These are phyloP conservation scores for Herpetomonas samuelpessoai DNA, from an alignment of 208 protist genomes.

Conservation along the genomic window DNA sequence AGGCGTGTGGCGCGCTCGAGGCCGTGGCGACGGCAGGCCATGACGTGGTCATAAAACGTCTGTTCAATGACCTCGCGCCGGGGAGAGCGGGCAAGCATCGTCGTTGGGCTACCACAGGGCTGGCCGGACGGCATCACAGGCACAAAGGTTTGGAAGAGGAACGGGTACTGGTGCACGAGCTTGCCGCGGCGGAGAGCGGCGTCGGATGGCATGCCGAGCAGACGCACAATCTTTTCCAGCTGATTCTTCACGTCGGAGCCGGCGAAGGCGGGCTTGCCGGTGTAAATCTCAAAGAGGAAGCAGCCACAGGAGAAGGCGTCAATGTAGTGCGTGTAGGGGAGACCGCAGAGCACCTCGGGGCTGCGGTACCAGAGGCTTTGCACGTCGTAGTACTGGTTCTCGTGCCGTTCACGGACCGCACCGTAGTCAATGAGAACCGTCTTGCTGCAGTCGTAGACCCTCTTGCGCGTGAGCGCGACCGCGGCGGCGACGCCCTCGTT, in stretches of 20 bases:
- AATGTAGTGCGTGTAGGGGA: conserved; percentile 90
- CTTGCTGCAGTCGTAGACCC: conserved; percentile 13
- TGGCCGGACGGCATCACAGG: conserved; percentile 8
- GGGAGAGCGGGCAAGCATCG: neutral
- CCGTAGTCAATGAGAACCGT: conserved; percentile 97
- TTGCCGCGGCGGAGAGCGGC: conserved; percentile 53
- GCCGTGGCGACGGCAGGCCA: neutral
- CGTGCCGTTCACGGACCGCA: conserved; percentile 93
- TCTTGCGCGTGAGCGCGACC: neutral
- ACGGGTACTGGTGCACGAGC: conserved; percentile 29
- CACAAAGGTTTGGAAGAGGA: conserved; percentile 21
- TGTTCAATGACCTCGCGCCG: neutral
- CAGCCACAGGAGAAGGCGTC: conserved; percentile 94
- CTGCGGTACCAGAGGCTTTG: conserved; percentile 93
- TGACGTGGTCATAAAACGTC: neutral
- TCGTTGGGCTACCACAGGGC: neutral
- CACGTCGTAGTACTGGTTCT: conserved; percentile 96
- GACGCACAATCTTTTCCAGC: conserved; percentile 87
- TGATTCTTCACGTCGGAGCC: conserved; percentile 88
- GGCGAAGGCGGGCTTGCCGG: conserved; percentile 93
- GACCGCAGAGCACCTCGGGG: conserved; percentile 88
- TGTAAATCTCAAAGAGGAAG: conserved; percentile 90
- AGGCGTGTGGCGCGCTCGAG: neutral
- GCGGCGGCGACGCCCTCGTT: neutral
- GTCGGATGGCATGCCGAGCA: conserved; percentile 82